Conservation (phyloP, 352 stramenopile genomes). For the Pythium plurisporium region DNA sequence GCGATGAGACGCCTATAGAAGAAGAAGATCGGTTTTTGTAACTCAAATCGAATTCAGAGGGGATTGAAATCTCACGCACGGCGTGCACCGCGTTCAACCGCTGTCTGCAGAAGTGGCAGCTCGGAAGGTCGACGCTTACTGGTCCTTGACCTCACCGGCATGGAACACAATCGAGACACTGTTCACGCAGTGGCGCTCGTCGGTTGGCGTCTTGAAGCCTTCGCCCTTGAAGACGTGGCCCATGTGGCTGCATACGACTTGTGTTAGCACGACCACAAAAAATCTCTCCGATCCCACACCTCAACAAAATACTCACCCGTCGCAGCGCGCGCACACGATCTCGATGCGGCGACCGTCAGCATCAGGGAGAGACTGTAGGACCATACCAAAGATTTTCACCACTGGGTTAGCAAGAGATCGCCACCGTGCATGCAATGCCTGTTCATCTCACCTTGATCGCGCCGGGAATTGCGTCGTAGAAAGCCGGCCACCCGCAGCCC, state of each 20-base stretch:
- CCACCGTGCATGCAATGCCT: neutral
- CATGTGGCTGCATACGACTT: conserved; percentile 60
- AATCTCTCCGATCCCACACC: neutral
- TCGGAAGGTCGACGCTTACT: conserved; percentile 9
- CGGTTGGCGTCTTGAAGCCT: conserved; percentile 81
- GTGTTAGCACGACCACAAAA: conserved; percentile 1
- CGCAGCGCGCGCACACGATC: conserved; percentile 87
- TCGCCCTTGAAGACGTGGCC: conserved; percentile 90
- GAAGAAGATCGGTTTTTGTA: conserved; percentile 61
- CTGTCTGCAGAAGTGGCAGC: too few relatives aligned
- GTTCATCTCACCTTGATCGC: conserved; percentile 62
- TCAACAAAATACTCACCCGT: conserved; percentile 41
- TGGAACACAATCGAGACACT: conserved; percentile 87
- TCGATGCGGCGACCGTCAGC: conserved; percentile 72
- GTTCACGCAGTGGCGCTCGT: conserved; percentile 91
- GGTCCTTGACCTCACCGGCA: conserved; percentile 40
- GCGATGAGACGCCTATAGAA: conserved; percentile 36
- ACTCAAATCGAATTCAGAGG: neutral
- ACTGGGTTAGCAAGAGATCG: neutral
- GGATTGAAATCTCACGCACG: neutral
- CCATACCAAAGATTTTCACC: neutral
- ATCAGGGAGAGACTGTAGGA: conserved; percentile 51
- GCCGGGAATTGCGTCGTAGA: conserved; percentile 87
- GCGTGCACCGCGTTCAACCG: neutral
- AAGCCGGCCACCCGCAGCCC: conserved; percentile 87